A percentile compares a stretch with the other conserved stretches of the same genome.
Evolutionary conservation across 805 yeast genomes (phyloP).

Genomic region (Kazachstania martiniae): DNA sequence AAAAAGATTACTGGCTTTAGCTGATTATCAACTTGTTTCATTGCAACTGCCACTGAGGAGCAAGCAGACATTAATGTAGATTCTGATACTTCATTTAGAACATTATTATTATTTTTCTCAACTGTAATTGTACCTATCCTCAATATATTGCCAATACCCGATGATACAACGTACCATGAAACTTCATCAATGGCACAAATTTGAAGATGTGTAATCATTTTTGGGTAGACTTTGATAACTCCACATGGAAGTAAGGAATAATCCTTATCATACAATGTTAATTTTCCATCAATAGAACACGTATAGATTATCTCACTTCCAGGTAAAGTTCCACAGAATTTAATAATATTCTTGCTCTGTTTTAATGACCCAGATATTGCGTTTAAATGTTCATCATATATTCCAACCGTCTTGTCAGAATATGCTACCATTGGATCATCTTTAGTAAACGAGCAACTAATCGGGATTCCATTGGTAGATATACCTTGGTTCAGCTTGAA

Average conservation of each 20-base stretch:
- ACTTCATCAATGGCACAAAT: conserved; percentile 9
- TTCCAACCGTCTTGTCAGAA: too few relatives aligned
- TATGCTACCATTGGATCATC: too few relatives aligned
- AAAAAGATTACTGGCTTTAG: conserved; percentile 35
- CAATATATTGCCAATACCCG: conserved; percentile 49
- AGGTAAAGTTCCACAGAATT: conserved; percentile 14
- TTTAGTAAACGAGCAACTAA: conserved; percentile 1
- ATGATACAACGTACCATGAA: conserved; percentile 35
- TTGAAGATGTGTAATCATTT: conserved; percentile 31
- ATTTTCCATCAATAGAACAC: conserved; percentile 19
- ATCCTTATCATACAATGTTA: conserved; percentile 7
- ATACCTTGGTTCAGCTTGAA: too few relatives aligned
- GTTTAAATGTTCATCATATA: too few relatives aligned
- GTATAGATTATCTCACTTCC: conserved; percentile 7
- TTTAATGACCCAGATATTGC: too few relatives aligned
- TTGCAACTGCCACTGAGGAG: conserved; percentile 35
- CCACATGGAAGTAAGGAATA: background rate
- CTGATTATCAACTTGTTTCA: background rate
- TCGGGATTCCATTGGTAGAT: conserved; percentile 2
- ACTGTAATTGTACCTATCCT: conserved; percentile 28
- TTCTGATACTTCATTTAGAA: conserved; percentile 12
- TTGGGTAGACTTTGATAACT: conserved; percentile 27
- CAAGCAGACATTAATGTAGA: conserved; percentile 40
- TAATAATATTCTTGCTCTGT: too few relatives aligned
- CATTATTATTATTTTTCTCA: background rate